phyloP scores from a whole-genome alignment of 495 filamentous ascomycete species.

The Penicillium odoratum region DNA sequence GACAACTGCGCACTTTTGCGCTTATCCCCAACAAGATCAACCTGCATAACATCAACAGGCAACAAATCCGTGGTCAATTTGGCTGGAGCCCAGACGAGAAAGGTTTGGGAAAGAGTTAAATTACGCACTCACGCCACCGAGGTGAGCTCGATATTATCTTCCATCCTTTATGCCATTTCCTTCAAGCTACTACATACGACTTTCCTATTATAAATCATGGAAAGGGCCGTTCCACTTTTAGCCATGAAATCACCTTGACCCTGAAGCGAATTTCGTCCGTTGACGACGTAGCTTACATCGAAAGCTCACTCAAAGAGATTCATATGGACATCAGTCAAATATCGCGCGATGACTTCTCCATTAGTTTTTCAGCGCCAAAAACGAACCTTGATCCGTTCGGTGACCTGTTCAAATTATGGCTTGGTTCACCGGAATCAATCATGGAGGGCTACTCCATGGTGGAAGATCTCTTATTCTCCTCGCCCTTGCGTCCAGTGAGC shows the following conservation, averaged over 20 bases:
- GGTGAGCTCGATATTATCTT: too few relatives aligned
- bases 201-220: too few relatives aligned
- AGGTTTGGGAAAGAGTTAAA: too few relatives aligned
- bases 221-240: too few relatives aligned
- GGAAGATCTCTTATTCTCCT: background rate
- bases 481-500: background rate
- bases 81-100: too few relatives aligned
- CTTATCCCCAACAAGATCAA: too few relatives aligned
- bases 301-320: background rate
- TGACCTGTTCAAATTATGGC: background rate
- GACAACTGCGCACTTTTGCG: too few relatives aligned
- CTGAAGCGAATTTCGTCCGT: background rate
- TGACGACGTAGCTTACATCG: background rate
- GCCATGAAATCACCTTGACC: background rate
- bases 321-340: background rate
- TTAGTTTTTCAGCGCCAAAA: background rate
- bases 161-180: too few relatives aligned
- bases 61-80: too few relatives aligned
- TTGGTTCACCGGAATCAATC: background rate
- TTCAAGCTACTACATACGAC: too few relatives aligned
- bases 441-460: background rate
- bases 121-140: too few relatives aligned
- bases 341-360: background rate
- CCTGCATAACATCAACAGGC: too few relatives aligned
- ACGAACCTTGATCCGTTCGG: background rate